Conservation (phyloP, 1,284 basidiomycete genomes). For the Stygiomarasmius scandens region DNA sequence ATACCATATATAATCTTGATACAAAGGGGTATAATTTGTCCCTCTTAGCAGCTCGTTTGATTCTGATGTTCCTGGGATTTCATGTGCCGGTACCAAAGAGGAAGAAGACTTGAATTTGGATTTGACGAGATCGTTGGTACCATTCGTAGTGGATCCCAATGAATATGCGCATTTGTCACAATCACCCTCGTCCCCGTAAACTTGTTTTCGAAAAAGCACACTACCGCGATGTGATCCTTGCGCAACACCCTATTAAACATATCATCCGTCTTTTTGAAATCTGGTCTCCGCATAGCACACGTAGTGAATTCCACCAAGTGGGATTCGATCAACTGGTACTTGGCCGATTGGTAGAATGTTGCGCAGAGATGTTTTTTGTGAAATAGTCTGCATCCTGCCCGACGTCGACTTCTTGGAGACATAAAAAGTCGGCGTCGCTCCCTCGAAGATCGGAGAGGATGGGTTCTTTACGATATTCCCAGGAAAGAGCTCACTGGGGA, state of each 20-base stretch:
- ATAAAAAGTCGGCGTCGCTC: conserved; percentile 89
- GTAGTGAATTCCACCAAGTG: conserved; percentile 95
- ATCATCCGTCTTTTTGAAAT: conserved; percentile 98
- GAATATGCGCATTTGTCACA: conserved; percentile 90
- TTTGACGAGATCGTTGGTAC: neutral
- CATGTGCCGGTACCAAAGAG: neutral
- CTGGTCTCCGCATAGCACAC: conserved; percentile 89
- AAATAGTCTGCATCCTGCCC: conserved; percentile 96
- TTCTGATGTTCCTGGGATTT: conserved; percentile 8
- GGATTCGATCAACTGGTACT: conserved; percentile 92
- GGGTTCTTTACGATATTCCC: conserved; percentile 93
- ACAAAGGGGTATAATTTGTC: conserved; percentile 92
- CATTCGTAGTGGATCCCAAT: conserved; percentile 97
- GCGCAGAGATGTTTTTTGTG: conserved; percentile 81
- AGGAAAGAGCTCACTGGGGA: conserved; percentile 92
- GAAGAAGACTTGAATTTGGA: neutral
- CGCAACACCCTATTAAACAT: conserved; percentile 99
- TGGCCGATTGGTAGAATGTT: conserved; percentile 90
- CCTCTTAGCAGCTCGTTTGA: conserved; percentile 63
- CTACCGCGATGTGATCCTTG: conserved; percentile 93
- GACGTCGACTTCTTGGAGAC: conserved; percentile 93
- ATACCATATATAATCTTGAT: conserved; percentile 94
- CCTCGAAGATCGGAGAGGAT: conserved; percentile 88
- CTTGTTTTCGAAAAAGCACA: conserved; percentile 87
- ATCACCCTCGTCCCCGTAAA: conserved; percentile 87